Conservation (phyloP, 2,329 filamentous ascomycete species). For the Nemania abortiva region DNA sequence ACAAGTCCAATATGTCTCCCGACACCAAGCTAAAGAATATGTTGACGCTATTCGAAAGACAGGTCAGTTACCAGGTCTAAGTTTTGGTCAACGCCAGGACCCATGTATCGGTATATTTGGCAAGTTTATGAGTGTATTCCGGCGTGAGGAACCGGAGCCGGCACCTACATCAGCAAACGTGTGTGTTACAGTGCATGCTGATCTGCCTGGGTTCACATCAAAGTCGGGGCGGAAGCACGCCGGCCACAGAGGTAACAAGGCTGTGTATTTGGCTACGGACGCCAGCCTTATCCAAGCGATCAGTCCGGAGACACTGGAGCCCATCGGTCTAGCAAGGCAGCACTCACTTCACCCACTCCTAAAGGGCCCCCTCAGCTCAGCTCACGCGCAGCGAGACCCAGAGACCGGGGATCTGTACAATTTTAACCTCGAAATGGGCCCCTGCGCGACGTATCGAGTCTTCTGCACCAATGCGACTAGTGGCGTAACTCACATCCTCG, state of each 20-base stretch:
- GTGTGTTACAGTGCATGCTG: slow-evolving; percentile 73
- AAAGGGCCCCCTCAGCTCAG: slow-evolving; percentile 73
- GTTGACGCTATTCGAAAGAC: slow-evolving; percentile 70
- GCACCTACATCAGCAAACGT: slow-evolving; percentile 65
- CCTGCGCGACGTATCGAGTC: slow-evolving; percentile 71
- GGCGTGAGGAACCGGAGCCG: slow-evolving; percentile 43
- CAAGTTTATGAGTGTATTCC: slow-evolving; percentile 75
- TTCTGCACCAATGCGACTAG: slow-evolving; percentile 73
- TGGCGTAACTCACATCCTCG: slow-evolving; percentile 77
- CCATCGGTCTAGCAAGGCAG: slow-evolving; percentile 73
- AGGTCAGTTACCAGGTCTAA: slow-evolving; percentile 68
- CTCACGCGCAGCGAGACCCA: slow-evolving; percentile 79
- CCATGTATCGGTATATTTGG: slow-evolving; percentile 79
- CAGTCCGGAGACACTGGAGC: slow-evolving; percentile 78
- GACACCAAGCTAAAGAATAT: slow-evolving; percentile 73
- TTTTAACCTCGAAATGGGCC: slow-evolving; percentile 78
- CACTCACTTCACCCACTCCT: slow-evolving; percentile 73
- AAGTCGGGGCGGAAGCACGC: slow-evolving; percentile 32
- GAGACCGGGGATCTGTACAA: slow-evolving; percentile 82
- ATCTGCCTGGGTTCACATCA: slow-evolving; percentile 69
- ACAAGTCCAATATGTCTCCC: slow-evolving; percentile 77
- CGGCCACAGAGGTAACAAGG: slow-evolving; percentile 58
- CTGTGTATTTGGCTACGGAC: slow-evolving; percentile 70
- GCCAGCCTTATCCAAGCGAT: slow-evolving; percentile 68
- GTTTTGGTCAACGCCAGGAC: slow-evolving; percentile 78